Evolutionary conservation across 306 rosid genomes (phyloP).

Genomic region (Pachyrhizus erosus): DNA sequence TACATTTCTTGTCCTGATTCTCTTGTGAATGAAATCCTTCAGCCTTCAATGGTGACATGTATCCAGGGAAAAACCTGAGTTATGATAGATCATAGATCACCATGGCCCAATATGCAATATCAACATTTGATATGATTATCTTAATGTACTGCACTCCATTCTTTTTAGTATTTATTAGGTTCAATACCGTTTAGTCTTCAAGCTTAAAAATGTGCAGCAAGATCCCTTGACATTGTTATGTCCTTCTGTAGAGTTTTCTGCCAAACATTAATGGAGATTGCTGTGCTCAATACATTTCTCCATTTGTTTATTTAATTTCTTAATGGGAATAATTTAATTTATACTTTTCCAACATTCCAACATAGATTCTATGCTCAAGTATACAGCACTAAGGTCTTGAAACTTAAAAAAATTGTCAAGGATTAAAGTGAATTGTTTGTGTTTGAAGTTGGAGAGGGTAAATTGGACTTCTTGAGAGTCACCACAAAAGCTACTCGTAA

Average conservation of each 20-base stretch:
- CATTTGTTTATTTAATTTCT: not conserved
- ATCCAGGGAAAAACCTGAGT: not conserved
- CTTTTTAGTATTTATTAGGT: constrained; percentile 4
- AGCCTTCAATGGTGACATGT: not conserved
- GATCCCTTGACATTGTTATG: not conserved
- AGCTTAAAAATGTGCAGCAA: not conserved
- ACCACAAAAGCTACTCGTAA: not conserved
- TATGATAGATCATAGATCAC: not conserved
- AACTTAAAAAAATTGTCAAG: not conserved
- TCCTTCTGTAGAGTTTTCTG: not conserved
- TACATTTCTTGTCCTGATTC: constrained; percentile 38
- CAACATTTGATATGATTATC: constrained; percentile 20
- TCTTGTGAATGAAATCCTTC: constrained; percentile 20
- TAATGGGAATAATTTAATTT: not conserved
- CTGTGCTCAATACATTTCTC: not conserved
- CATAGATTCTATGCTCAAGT: not conserved
- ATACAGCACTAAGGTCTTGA: not conserved
- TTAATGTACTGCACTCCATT: not conserved
- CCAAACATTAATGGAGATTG: not conserved
- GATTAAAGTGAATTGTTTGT: not conserved
- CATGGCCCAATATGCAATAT: constrained; percentile 19
- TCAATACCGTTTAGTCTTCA: not conserved
- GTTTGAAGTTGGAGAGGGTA: not conserved
- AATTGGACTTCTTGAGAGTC: not conserved
- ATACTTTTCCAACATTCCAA: not conserved